phyloP scores from a whole-genome alignment of 164 flowering plant species.

The Liriodendron chinense region DNA sequence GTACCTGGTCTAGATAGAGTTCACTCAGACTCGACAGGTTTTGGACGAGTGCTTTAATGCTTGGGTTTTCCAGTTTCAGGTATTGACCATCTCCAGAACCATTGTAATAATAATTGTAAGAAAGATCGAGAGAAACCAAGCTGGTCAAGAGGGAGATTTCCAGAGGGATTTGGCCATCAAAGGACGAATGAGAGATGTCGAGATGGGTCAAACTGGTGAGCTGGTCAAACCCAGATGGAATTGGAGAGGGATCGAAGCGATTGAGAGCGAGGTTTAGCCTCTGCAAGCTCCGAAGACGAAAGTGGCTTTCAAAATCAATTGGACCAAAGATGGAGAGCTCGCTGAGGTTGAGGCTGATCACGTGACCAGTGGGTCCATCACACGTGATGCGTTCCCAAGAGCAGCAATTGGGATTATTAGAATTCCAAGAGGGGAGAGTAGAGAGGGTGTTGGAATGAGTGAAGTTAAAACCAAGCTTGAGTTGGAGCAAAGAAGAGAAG shows the following conservation, averaged over 20 bases:
- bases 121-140: conserved; percentile 21
- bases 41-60: not conserved
- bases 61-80: too few species aligned
- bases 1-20: conserved; percentile 20
- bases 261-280: conserved; percentile 40
- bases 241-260: conserved; percentile 16
- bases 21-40: not conserved
- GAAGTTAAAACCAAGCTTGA: too few species aligned
- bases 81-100: too few species aligned
- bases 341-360: conserved; percentile 31
- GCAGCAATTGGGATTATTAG: conserved; percentile 27
- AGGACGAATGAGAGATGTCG: conserved; percentile 43
- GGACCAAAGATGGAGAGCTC: conserved; percentile 17
- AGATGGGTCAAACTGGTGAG: conserved; percentile 35
- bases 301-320: not conserved
- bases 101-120: not conserved
- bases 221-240: conserved; percentile 34
- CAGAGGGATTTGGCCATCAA: conserved; percentile 38
- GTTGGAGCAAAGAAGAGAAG: too few species aligned
- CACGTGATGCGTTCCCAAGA: conserved; percentile 37
- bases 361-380: conserved; percentile 24
- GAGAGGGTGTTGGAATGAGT: not conserved
- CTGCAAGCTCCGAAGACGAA: conserved; percentile 14
- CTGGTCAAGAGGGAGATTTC: conserved; percentile 28
- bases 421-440: conserved; percentile 27